Base-by-base conservation (phyloP, 345 rosid genomes). In the Bruguiera gymnorhiza region DNA sequence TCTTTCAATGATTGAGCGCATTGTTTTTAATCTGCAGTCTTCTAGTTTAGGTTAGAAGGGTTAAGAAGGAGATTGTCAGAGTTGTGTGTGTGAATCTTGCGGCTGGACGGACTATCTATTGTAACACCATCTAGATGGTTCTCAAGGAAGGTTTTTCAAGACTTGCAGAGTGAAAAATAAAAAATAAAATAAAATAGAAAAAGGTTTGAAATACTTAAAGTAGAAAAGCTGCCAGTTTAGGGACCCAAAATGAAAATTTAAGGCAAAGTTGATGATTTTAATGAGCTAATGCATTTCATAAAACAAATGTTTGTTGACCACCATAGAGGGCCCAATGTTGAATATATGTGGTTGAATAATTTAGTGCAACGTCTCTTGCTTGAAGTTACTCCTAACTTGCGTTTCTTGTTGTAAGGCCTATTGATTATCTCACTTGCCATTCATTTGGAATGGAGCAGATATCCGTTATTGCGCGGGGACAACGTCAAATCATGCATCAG, bases 401-500 rank as follows among this genome's bases (percentile, higher is more conserved):
- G 18, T 55, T 23, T 52, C 5, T 13, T 20, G 3, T 29, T 27
- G 55, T 36, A 6, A 31, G 56, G 37, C 53, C 3, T 16, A 55
- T 15, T 1, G 24, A 24, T 66, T 27, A 66, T 70, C 75, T 82
- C 73, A 75, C 39, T 59, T 34, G 23, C 67, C 51, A 34, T 21
- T 30, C 29, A 13, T 36, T 65, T 16, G 71, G 19, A 48, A 36
- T 65, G 68, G 69, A 64, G 70, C 88, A 95, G 97, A 75, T 95
- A 73, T 85, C 89, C 8, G 75, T 70, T 3, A 76, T 96, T 5
- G 68, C 82, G 10, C 79, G 88, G 36, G 94, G 89, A 67, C 97
- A 96, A 65, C 88, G 93, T 29, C 98, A 90, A 79, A 78, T 96
- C 62, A 83, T 86, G 85, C 88, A 83, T 73, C 89, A 78, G 81